Percentiles rank a stretch among this genome's conserved stretches.
These are phyloP conservation scores for Cercis canadensis DNA, from an alignment of 306 rosid species.

Conservation along the genomic window DNA sequence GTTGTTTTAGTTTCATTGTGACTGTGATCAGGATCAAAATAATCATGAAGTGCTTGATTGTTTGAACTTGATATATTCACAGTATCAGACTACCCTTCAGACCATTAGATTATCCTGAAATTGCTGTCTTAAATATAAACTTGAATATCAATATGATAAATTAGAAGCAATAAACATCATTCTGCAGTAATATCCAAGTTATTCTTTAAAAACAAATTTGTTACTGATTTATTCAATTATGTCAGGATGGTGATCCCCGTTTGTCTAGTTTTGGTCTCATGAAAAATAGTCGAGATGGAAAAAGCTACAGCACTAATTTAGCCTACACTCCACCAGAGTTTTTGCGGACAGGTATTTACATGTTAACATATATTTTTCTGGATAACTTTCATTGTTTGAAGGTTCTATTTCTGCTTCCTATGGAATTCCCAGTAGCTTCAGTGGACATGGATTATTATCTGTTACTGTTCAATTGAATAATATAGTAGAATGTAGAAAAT, in stretches of 20 bases:
- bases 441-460: not conserved
- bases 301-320: constrained; percentile 94
- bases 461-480: not conserved
- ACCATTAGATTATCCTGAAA: no score
- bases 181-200: not conserved
- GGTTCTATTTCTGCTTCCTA: not conserved
- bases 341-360: constrained; percentile 75
- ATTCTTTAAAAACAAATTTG: not conserved
- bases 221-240: constrained; percentile 37
- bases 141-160: no score
- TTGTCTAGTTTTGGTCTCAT: constrained; percentile 94
- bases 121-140: no score
- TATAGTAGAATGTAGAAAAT: not conserved
- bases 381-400: constrained; percentile 5
- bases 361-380: constrained; percentile 28
- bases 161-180: not conserved
- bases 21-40: no score
- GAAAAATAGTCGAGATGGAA: constrained; percentile 95
- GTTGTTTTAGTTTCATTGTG: no score
- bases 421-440: constrained; percentile 3
- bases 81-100: not conserved
- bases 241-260: constrained; percentile 92
- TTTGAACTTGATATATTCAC: not conserved
- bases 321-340: constrained; percentile 97
- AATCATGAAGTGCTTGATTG: not conserved